Conservation (phyloP, 352 stramenopile species). For the Phytophthora tubulina region DNA sequence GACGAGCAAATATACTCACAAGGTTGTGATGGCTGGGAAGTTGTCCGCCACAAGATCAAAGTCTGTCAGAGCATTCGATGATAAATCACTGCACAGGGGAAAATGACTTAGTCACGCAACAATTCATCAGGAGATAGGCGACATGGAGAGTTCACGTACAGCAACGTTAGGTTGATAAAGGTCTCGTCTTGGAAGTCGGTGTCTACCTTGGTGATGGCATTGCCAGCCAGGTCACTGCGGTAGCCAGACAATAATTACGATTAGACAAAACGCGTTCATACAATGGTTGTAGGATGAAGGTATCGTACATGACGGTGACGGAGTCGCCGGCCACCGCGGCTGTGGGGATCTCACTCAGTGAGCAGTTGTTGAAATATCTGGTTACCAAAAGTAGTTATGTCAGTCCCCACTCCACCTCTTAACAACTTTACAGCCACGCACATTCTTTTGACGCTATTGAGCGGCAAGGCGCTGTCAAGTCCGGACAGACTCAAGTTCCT, state of each 20-base stretch:
- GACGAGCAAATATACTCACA: slow-evolving; percentile 41
- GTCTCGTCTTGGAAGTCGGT: slow-evolving; percentile 50
- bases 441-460: slow-evolving; percentile 66
- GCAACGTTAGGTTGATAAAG: slow-evolving; percentile 53
- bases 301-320: slow-evolving; percentile 49
- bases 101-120: slow-evolving; percentile 12
- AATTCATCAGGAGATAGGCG: neutral
- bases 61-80: slow-evolving; percentile 49
- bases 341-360: slow-evolving; percentile 64
- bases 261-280: slow-evolving; percentile 5
- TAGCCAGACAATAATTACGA: slow-evolving; percentile 9
- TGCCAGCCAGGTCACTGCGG: slow-evolving; percentile 52
- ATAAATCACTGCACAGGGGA: slow-evolving; percentile 48
- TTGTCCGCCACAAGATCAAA: slow-evolving; percentile 51
- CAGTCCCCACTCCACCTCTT: slow-evolving; percentile 1
- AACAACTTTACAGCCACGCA: slow-evolving; percentile 33
- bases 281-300: neutral
- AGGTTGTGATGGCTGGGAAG: slow-evolving; percentile 52
- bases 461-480: slow-evolving; percentile 58
- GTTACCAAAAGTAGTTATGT: slow-evolving; percentile 18
- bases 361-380: slow-evolving; percentile 79
- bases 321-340: slow-evolving; percentile 58
- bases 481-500: slow-evolving; percentile 54
- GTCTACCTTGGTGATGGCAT: slow-evolving; percentile 48
- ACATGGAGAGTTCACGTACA: slow-evolving; percentile 54